phyloP scores from a whole-genome alignment of 2,329 filamentous ascomycete genomes.

The Colletotrichum caudatum region DNA sequence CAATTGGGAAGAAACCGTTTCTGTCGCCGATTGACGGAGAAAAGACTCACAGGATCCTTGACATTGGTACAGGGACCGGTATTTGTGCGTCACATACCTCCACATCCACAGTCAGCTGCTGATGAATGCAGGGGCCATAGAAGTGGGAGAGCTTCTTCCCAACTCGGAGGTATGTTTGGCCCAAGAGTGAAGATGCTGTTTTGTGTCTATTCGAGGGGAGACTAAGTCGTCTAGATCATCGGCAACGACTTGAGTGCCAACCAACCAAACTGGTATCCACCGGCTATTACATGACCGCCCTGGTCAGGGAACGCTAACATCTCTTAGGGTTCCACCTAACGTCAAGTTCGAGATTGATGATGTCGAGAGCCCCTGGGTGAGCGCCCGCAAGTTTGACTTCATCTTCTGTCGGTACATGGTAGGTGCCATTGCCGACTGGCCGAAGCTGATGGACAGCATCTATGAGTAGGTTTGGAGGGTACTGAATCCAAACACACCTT shows the following conservation, averaged over 20 bases:
- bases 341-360: slow-evolving; percentile 76
- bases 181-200: neutral
- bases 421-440: slow-evolving; percentile 14
- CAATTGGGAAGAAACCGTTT: slow-evolving; percentile 1
- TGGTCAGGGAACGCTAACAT: neutral
- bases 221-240: slow-evolving; percentile 5
- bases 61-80: slow-evolving; percentile 71
- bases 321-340: slow-evolving; percentile 66
- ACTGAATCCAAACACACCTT: rapidly evolving
- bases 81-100: slow-evolving; percentile 56
- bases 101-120: neutral
- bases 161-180: neutral
- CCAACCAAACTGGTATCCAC: slow-evolving; percentile 19
- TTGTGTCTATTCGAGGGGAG: too few species aligned
- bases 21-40: slow-evolving; percentile 14
- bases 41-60: slow-evolving; percentile 58
- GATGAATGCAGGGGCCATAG: slow-evolving; percentile 16
- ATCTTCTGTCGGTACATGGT: slow-evolving; percentile 46
- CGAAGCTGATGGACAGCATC: slow-evolving; percentile 17
- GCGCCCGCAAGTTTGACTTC: slow-evolving; percentile 50
- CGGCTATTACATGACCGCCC: rapidly evolving
- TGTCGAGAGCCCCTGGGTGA: slow-evolving; percentile 63
- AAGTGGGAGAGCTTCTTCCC: slow-evolving; percentile 14
- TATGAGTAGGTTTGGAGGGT: neutral
- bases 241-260: slow-evolving; percentile 37